A percentile compares a stretch with the other conserved stretches of the same genome.
These are phyloP conservation scores for Ricinus communis DNA, from an alignment of 345 rosid species.

Conservation along the genomic window DNA sequence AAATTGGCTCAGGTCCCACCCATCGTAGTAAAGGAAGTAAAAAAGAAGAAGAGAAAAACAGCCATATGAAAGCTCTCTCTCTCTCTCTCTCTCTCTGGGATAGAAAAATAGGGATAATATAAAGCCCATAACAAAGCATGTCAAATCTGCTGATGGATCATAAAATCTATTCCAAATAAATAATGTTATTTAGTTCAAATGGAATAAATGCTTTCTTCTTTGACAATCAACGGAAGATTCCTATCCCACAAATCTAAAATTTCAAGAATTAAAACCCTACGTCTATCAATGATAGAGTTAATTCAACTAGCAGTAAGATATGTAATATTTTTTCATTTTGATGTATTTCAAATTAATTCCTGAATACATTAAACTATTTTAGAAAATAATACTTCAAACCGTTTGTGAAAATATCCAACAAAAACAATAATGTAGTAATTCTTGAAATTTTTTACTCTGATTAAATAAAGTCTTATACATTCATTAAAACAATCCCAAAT, in stretches of 20 bases:
- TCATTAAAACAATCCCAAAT: too few relatives aligned
- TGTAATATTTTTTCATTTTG: too few relatives aligned
- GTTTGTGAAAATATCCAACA: too few relatives aligned
- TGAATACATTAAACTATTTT: too few relatives aligned
- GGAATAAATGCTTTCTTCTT: conserved; percentile 84
- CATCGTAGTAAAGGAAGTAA: conserved; percentile 4
- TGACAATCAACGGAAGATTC: conserved; percentile 65
- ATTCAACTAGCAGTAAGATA: too few relatives aligned
- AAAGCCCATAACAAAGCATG: conserved; percentile 11
- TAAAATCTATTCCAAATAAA: conserved; percentile 13
- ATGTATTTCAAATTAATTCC: too few relatives aligned
- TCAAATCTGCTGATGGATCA: conserved; percentile 24
- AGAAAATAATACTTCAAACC: too few relatives aligned
- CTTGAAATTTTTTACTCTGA: too few relatives aligned
- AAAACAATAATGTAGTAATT: too few relatives aligned
- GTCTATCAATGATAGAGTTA: conserved; percentile 4
- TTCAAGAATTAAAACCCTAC: conserved; percentile 23
- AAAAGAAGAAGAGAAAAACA: conserved; percentile 24
- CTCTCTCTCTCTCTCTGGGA: too few relatives aligned
- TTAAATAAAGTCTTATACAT: too few relatives aligned
- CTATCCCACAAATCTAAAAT: conserved; percentile 22
- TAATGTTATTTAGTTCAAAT: conserved; percentile 23
- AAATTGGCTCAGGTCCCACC: conserved; percentile 24
- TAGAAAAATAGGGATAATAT: not conserved
- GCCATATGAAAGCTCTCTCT: conserved; percentile 7